A percentile compares a stretch with the other conserved stretches of the same genome.
Evolutionary conservation across 2,329 filamentous ascomycete species (phyloP).

Genomic region (Trichoderma sp.): DNA sequence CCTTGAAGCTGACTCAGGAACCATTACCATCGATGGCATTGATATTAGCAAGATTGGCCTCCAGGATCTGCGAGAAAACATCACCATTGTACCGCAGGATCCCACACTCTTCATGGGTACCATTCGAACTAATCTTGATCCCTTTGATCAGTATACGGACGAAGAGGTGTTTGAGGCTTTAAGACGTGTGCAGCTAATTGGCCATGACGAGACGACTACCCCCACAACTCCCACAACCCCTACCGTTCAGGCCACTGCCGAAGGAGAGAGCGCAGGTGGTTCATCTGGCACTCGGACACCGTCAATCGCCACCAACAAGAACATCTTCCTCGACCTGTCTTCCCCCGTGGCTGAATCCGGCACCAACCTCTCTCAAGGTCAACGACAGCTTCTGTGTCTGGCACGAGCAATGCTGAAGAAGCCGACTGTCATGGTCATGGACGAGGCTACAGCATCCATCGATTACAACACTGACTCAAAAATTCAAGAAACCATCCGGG

Average conservation of each 20-base stretch:
- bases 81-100: slow-evolving; percentile 97
- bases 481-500: slow-evolving; percentile 95
- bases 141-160: slow-evolving; percentile 84
- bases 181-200: slow-evolving; percentile 83
- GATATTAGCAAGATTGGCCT: slow-evolving; percentile 87
- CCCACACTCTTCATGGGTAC: slow-evolving; percentile 92
- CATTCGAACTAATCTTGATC: slow-evolving; percentile 87
- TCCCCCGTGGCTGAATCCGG: slow-evolving; percentile 86
- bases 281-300: slow-evolving; percentile 25
- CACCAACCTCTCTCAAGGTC: slow-evolving; percentile 90
- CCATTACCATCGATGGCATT: slow-evolving; percentile 86
- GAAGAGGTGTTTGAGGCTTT: slow-evolving; percentile 86
- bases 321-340: slow-evolving; percentile 83
- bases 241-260: slow-evolving; percentile 20
- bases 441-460: slow-evolving; percentile 95
- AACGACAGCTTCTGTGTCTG: slow-evolving; percentile 90
- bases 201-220: slow-evolving; percentile 46
- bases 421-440: slow-evolving; percentile 95
- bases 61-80: slow-evolving; percentile 86
- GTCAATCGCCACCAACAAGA: slow-evolving; percentile 73
- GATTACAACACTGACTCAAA: slow-evolving; percentile 94
- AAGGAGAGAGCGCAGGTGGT: slow-evolving; percentile 16
- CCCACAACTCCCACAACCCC: slow-evolving; percentile 28
- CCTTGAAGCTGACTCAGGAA: slow-evolving; percentile 84
- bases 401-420: slow-evolving; percentile 88